Base-by-base conservation (phyloP, 2,329 filamentous ascomycete species). In the Pseudogymnoascus sp. region DNA sequence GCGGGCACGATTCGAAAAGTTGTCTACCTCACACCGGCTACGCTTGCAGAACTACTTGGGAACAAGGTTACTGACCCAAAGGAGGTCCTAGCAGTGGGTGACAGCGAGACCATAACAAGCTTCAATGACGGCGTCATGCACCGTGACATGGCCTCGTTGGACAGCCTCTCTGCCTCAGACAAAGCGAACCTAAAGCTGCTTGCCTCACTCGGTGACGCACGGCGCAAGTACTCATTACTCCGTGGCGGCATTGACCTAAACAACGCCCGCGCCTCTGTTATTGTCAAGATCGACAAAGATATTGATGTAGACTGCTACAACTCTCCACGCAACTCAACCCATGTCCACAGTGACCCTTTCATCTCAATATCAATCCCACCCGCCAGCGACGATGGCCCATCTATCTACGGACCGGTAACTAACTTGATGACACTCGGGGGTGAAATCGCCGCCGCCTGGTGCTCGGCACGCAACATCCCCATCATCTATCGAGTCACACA, bases 401-500 rank as follows among this genome's bases (percentile, higher is more conserved):
- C n/a, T 11, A 36, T 43, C 5, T 49, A 62, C 60, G 75, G 72
- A 18, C 71, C 75, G 14, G 80, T 84, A 40, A 74, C 75, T 63
- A 77, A 78, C 63, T 68, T 79, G 23, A 89, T 89, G 87, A 77
- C 83, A 38, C 76, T 88, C 3, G 86, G 84, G 11, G 84, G 84
- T 62, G 80, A 87, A 68, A 75, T 87, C 25, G 84, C 83, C 38
- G 86, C 85, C 18, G 77, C 76, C 31, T 89, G 84, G 84, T 87
- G 84, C 69, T 70, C 77, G 56, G 78, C 80, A 21, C 81, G 85
- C 60, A 75, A 77, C 18, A 82, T 89, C 61, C 81, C 85, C 37
- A 77, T 85, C 28, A 84, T 85, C 6, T 89, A 83, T 73, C 83
- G 78, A 11, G 63, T 73, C 16, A 72, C 72, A 21, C 67, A 68